Evolutionary conservation across 2,329 filamentous ascomycete species (phyloP).

Genomic region (Aspergillus neoniger): DNA sequence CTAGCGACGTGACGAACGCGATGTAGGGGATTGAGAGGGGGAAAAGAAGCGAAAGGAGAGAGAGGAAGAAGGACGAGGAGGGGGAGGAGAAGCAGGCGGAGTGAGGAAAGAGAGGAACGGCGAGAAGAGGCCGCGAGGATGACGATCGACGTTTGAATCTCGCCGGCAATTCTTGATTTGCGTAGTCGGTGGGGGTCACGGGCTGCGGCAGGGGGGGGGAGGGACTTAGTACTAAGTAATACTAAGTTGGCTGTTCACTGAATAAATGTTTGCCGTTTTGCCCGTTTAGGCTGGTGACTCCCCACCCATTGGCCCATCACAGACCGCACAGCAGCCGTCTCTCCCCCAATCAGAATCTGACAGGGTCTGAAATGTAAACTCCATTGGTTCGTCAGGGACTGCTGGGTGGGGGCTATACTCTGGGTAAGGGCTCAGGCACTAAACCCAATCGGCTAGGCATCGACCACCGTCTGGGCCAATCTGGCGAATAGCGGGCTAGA

Average conservation of each 20-base stretch:
- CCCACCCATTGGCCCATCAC: not conserved
- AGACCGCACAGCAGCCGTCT: not conserved
- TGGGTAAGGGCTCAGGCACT: conserved; percentile 8
- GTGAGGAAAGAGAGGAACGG: not conserved
- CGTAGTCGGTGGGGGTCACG: conserved; percentile 2
- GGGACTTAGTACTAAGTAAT: no score
- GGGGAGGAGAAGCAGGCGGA: not conserved
- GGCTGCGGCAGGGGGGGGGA: not conserved
- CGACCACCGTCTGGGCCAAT: not conserved
- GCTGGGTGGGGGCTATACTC: not conserved
- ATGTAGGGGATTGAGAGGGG: not conserved
- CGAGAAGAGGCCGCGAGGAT: not conserved
- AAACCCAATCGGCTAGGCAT: conserved; percentile 2
- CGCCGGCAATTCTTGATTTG: conserved; percentile 7
- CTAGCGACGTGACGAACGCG: not conserved
- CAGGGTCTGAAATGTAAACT: not conserved
- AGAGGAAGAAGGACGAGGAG: not conserved
- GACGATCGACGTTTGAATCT: conserved; percentile 7
- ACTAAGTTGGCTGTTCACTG: no score
- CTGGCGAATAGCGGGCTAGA: not conserved
- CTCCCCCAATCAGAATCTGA: not conserved
- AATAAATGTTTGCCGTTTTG: not conserved
- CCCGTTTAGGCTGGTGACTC: not conserved
- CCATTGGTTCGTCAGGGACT: not conserved
- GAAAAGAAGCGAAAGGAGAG: not conserved